Percentiles rank a stretch among this genome's conserved stretches.
These are phyloP conservation scores for Diaporthe vexans DNA, from an alignment of 2,329 filamentous ascomycete species.

Conservation along the genomic window DNA sequence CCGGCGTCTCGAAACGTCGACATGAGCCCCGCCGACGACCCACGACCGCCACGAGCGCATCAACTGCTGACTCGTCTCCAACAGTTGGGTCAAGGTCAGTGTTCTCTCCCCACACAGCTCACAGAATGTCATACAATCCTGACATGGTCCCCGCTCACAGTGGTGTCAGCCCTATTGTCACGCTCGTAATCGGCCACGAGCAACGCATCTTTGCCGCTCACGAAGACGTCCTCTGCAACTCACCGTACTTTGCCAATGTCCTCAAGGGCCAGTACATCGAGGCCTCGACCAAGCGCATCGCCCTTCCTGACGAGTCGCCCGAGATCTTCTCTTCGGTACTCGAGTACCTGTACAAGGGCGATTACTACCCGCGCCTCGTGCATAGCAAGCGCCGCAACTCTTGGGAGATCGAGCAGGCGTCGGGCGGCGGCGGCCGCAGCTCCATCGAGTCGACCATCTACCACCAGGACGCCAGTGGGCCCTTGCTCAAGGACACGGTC, in stretches of 20 bases:
- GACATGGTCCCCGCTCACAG: conserved; percentile 51
- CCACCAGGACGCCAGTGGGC: conserved; percentile 68
- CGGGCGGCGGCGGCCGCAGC: conserved; percentile 57
- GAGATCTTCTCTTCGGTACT: conserved; percentile 92
- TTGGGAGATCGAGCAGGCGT: conserved; percentile 82
- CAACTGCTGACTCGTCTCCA: conserved; percentile 54
- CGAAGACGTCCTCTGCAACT: conserved; percentile 84
- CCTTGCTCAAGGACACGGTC: conserved; percentile 88
- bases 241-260: conserved; percentile 81
- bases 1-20: conserved; percentile 67
- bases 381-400: conserved; percentile 85
- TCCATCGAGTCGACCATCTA: conserved; percentile 73
- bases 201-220: conserved; percentile 93
- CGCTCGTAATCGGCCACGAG: conserved; percentile 83
- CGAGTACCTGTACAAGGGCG: conserved; percentile 94
- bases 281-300: conserved; percentile 76
- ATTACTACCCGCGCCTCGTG: conserved; percentile 87
- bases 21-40: conserved; percentile 65
- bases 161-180: conserved; percentile 77
- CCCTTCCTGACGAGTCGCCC: conserved; percentile 87
- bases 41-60: conserved; percentile 59
- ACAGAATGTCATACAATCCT: conserved; percentile 17
- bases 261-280: conserved; percentile 75
- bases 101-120: not conserved
- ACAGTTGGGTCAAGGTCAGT: conserved; percentile 60